Percentiles rank a stretch among this genome's conserved stretches.
phyloP scores from a whole-genome alignment of 2,329 filamentous ascomycete genomes.

The Aotearoamyces nothofagi region DNA sequence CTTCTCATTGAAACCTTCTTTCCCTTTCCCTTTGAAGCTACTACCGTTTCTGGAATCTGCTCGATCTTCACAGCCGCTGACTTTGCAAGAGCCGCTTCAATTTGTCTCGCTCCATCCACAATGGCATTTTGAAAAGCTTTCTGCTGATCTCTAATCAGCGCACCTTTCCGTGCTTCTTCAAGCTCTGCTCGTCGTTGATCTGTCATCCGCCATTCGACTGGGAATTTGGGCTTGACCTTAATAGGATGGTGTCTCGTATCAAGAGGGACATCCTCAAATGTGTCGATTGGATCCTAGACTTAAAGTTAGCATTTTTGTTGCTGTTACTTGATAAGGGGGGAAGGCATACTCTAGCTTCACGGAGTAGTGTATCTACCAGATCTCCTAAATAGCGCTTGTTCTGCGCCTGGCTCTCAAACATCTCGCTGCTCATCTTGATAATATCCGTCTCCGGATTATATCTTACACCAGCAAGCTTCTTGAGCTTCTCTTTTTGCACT shows the following conservation, averaged over 20 bases:
- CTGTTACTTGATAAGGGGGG: no score
- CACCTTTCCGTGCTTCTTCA: conserved; percentile 38
- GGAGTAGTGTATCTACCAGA: conserved; percentile 56
- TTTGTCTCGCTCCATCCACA: conserved; percentile 38
- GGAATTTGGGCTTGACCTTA: conserved; percentile 56
- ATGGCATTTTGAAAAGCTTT: conserved; percentile 36
- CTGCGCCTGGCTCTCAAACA: conserved; percentile 76
- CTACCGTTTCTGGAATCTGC: no score
- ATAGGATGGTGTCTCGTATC: conserved; percentile 73
- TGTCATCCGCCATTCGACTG: conserved; percentile 70
- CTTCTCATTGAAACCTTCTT: no score
- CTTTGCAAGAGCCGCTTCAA: conserved; percentile 24
- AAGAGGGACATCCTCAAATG: conserved; percentile 77
- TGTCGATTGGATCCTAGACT: conserved; percentile 61
- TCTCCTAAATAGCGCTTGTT: conserved; percentile 94
- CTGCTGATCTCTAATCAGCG: conserved; percentile 36
- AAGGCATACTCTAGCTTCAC: conserved; percentile 48
- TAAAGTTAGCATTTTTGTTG: no score
- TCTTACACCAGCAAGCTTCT: conserved; percentile 71
- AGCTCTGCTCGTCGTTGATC: conserved; percentile 50
- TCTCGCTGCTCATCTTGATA: conserved; percentile 83
- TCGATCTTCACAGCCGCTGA: no score
- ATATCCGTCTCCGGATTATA: conserved; percentile 76
- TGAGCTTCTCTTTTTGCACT: conserved; percentile 61
- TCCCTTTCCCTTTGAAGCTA: no score